Evolutionary conservation across 768 basidiomycete genomes (phyloP).

Genomic region (Saitozyma sp.): DNA sequence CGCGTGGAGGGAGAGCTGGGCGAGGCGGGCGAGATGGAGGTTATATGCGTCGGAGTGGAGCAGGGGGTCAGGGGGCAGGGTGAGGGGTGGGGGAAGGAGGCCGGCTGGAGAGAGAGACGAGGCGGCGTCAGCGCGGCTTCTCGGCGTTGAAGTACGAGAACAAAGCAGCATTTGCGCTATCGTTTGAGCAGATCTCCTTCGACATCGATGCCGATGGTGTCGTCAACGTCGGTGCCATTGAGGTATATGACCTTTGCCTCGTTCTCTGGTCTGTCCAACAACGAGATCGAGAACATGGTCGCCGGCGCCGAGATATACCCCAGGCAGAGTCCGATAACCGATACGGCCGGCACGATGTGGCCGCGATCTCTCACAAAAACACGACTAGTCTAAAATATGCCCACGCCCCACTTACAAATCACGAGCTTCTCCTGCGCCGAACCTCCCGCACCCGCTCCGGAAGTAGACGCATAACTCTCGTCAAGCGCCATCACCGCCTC

Average conservation of each 20-base stretch:
- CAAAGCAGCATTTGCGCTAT: too few species aligned
- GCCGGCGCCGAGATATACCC: slow-evolving; percentile 68
- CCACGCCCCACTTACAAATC: slow-evolving; percentile 32
- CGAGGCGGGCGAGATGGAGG: slow-evolving; percentile 37
- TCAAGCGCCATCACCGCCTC: slow-evolving; percentile 34
- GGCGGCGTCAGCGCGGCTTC: not conserved
- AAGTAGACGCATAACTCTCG: slow-evolving; percentile 9
- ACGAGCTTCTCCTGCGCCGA: slow-evolving; percentile 24
- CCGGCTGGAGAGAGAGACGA: slow-evolving; percentile 28
- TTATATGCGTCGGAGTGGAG: slow-evolving; percentile 24
- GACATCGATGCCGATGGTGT: slow-evolving; percentile 92
- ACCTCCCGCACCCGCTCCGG: not conserved
- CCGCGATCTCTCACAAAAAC: too few species aligned
- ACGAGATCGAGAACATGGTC: slow-evolving; percentile 97
- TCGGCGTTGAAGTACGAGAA: too few species aligned
- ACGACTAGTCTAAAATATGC: too few species aligned
- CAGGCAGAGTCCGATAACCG: too few species aligned
- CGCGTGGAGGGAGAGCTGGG: slow-evolving; percentile 39
- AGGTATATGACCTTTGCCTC: slow-evolving; percentile 76
- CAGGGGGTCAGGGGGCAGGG: slow-evolving; percentile 23
- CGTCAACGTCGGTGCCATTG: slow-evolving; percentile 93
- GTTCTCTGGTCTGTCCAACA: slow-evolving; percentile 91
- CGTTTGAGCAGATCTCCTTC: slow-evolving; percentile 61
- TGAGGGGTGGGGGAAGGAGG: slow-evolving; percentile 44
- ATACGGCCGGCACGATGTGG: too few species aligned